Conservation (phyloP, 2,329 filamentous ascomycete genomes). For the Fusarium praegraminearum region DNA sequence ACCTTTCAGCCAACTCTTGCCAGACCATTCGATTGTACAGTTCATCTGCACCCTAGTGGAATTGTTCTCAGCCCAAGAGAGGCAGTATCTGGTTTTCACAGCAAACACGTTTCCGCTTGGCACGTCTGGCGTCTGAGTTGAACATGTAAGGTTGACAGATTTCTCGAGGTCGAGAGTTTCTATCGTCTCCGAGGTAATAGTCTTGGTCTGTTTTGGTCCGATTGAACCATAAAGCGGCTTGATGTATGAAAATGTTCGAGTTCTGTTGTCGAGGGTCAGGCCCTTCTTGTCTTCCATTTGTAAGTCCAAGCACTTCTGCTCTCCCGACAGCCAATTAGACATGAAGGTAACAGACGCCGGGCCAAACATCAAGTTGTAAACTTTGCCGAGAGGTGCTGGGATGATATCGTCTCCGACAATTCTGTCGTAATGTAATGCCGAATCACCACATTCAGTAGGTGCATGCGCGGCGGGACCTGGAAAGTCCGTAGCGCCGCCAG, state of each 20-base stretch:
- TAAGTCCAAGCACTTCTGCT: slow-evolving; percentile 91
- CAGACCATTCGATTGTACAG: slow-evolving; percentile 93
- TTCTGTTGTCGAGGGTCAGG: slow-evolving; percentile 78
- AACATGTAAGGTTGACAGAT: slow-evolving; percentile 82
- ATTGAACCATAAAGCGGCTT: slow-evolving; percentile 88
- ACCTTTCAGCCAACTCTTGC: slow-evolving; percentile 99
- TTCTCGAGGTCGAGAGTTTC: slow-evolving; percentile 90
- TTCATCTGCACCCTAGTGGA: slow-evolving; percentile 87
- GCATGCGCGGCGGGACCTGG: slow-evolving; percentile 86
- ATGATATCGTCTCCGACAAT: slow-evolving; percentile 87
- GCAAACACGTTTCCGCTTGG: slow-evolving; percentile 92
- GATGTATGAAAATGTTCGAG: slow-evolving; percentile 85
- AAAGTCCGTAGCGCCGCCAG: slow-evolving; percentile 71
- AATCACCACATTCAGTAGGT: slow-evolving; percentile 87
- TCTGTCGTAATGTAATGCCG: slow-evolving; percentile 83
- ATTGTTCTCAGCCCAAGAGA: slow-evolving; percentile 92
- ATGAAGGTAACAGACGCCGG: slow-evolving; percentile 83
- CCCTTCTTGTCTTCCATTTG: slow-evolving; percentile 88
- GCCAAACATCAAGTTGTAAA: slow-evolving; percentile 91
- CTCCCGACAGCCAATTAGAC: slow-evolving; percentile 84
- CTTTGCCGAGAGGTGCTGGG: slow-evolving; percentile 87
- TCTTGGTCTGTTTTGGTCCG: slow-evolving; percentile 94
- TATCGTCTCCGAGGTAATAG: slow-evolving; percentile 86
- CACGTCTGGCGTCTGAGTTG: slow-evolving; percentile 92
- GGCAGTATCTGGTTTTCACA: slow-evolving; percentile 93